Evolutionary conservation across 192 early-diverging fungal genomes (phyloP).

Genomic region (Phycomyces blakesleeanus): DNA sequence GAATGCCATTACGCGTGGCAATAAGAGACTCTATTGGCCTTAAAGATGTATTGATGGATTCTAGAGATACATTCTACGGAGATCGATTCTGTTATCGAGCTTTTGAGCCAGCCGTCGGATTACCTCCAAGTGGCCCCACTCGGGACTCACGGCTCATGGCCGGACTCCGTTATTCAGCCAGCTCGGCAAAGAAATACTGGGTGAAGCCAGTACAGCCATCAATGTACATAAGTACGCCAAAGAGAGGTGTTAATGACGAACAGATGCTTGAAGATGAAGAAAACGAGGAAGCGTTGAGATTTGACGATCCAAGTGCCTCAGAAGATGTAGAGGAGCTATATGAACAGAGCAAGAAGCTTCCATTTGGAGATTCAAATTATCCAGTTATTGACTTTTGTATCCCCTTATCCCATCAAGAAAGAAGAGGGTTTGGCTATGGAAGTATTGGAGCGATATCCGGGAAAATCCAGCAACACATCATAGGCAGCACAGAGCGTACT

Average conservation of each 20-base stretch:
- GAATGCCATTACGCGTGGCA: conserved; percentile 73
- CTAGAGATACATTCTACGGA: conserved; percentile 71
- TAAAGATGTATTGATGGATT: conserved; percentile 81
- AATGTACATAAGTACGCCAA: conserved; percentile 14
- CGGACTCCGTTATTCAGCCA: conserved; percentile 47
- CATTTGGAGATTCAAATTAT: conserved; percentile 54
- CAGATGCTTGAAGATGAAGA: neutral
- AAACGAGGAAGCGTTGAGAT: conserved; percentile 19
- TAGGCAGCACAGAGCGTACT: too few relatives aligned
- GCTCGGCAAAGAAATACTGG: conserved; percentile 52
- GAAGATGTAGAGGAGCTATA: conserved; percentile 46
- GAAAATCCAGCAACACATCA: neutral
- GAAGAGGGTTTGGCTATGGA: conserved; percentile 5
- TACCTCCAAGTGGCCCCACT: conserved; percentile 50
- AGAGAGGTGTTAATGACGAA: conserved; percentile 20
- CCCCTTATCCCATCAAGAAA: conserved; percentile 25
- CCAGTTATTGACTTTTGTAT: conserved; percentile 44
- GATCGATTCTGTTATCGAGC: conserved; percentile 72
- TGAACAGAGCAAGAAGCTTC: conserved; percentile 32
- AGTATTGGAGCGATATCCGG: conserved; percentile 6
- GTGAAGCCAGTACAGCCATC: conserved; percentile 37
- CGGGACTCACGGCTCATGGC: conserved; percentile 56
- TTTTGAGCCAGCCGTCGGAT: conserved; percentile 71
- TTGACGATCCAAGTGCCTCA: conserved; percentile 32
- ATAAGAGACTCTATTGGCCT: conserved; percentile 78